These are phyloP conservation scores for Monosporozyma aquatica DNA, from an alignment of 805 yeast genomes.

Conservation along the genomic window DNA sequence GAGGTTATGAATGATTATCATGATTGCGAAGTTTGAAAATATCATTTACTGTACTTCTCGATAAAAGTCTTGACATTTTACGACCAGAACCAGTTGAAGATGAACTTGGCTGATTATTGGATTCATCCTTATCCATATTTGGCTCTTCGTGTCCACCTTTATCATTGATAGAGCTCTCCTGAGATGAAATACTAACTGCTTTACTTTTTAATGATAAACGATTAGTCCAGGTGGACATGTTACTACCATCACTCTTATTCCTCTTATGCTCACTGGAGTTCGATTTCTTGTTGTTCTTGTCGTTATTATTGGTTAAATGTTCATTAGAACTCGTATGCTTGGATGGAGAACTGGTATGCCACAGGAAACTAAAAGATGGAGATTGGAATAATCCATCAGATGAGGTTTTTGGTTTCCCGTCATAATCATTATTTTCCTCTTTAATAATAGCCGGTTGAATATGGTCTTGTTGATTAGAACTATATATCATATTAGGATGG, in stretches of 20 bases:
- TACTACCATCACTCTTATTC: slow-evolving; percentile 15
- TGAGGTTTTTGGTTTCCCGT: not conserved
- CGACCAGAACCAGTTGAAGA: slow-evolving; percentile 15
- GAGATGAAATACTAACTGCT: slow-evolving; percentile 6
- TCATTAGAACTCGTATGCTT: slow-evolving; percentile 3
- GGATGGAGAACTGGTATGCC: slow-evolving; percentile 15
- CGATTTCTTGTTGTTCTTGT: too few species aligned
- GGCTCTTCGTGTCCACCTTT: not conserved
- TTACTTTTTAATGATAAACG: slow-evolving; percentile 9
- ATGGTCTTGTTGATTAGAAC: not conserved
- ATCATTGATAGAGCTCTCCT: slow-evolving; percentile 2
- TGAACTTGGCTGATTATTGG: not conserved
- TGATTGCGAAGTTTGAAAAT: slow-evolving; percentile 22
- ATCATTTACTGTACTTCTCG: slow-evolving; percentile 23
- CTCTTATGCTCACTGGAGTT: slow-evolving; percentile 11
- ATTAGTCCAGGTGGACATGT: slow-evolving; percentile 17
- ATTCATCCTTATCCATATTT: not conserved
- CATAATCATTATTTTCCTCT: not conserved
- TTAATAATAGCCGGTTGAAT: not conserved
- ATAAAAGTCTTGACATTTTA: slow-evolving; percentile 21
- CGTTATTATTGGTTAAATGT: not conserved
- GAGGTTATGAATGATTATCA: slow-evolving; percentile 7
- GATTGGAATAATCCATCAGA: slow-evolving; percentile 14
- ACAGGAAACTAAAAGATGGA: slow-evolving; percentile 21
- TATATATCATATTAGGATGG: not conserved